Evolutionary conservation across 495 filamentous ascomycete species (phyloP).

Genomic region (Aspergillus nanangensis): DNA sequence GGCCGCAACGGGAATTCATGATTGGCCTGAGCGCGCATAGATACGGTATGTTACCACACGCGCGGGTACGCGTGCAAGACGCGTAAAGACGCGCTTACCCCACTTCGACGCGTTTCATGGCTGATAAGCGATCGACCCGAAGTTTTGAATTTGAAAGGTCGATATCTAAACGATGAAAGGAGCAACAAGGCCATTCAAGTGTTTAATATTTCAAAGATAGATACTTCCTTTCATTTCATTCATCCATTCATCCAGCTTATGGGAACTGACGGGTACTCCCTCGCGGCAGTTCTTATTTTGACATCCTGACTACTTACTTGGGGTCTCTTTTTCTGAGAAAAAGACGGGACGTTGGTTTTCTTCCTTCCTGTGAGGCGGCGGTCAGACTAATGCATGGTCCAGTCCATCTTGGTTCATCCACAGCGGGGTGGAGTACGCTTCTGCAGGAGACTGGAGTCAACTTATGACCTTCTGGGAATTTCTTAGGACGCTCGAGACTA

Average conservation of each 20-base stretch:
- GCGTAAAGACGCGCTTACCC: constrained; percentile 18
- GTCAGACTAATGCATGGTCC: constrained; percentile 21
- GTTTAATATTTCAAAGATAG: too few relatives aligned
- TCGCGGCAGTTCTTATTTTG: background rate
- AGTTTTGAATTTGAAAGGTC: too few relatives aligned
- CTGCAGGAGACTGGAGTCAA: constrained; percentile 16
- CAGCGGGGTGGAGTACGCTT: constrained; percentile 12
- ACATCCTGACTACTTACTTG: background rate
- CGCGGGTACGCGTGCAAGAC: constrained; percentile 17
- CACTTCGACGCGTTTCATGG: constrained; percentile 12
- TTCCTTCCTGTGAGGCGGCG: constrained; percentile 1
- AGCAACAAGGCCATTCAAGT: too few relatives aligned
- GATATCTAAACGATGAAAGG: background rate
- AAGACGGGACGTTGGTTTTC: background rate
- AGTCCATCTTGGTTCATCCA: constrained; percentile 13
- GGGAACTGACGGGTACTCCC: too few relatives aligned
- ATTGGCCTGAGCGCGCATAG: constrained; percentile 1
- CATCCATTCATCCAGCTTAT: too few relatives aligned
- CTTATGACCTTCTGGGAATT: constrained; percentile 5
- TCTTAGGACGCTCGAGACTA: background rate
- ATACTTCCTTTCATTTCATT: too few relatives aligned
- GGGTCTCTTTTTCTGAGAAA: too few relatives aligned
- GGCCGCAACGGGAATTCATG: background rate
- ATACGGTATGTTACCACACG: constrained; percentile 17
- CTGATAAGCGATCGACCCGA: constrained; percentile 7